A percentile compares a stretch with the other conserved stretches of the same genome.
Evolutionary conservation across 495 filamentous ascomycete species (phyloP).

Genomic region (Penicillium mononematosum): DNA sequence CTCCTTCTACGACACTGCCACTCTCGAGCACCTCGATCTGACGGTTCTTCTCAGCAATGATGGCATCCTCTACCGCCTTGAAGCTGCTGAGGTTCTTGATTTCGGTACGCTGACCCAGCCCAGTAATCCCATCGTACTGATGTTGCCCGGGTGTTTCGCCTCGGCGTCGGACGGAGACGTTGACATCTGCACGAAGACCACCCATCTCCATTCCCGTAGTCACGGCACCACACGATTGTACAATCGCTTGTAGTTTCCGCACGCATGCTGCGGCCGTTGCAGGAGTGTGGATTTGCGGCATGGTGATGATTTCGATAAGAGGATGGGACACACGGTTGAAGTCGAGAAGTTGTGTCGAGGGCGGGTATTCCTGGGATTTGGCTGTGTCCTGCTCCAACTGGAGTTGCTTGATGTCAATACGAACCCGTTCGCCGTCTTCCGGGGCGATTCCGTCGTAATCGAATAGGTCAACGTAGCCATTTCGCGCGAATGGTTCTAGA

Average conservation of each 20-base stretch:
- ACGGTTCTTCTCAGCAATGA: constrained; percentile 83
- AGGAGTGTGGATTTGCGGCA: constrained; percentile 79
- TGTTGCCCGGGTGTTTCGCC: constrained; percentile 41
- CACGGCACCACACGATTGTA: constrained; percentile 79
- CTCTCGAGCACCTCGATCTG: constrained; percentile 80
- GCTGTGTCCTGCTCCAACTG: constrained; percentile 98
- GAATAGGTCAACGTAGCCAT: constrained; percentile 69
- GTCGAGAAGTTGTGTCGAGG: constrained; percentile 74
- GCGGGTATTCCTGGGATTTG: constrained; percentile 79
- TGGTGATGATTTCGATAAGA: constrained; percentile 91
- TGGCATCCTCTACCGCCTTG: constrained; percentile 91
- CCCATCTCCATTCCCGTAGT: constrained; percentile 90
- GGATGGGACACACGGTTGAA: constrained; percentile 92
- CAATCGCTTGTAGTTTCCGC: constrained; percentile 79
- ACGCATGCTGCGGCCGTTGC: constrained; percentile 83
- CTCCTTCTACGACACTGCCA: constrained; percentile 75
- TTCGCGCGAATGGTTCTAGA: constrained; percentile 72
- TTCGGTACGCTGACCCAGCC: constrained; percentile 84
- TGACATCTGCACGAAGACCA: constrained; percentile 89
- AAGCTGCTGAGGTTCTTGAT: constrained; percentile 97
- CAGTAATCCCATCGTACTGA: constrained; percentile 54
- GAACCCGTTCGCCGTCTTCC: constrained; percentile 63
- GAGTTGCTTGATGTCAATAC: constrained; percentile 82
- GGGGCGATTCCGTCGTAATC: constrained; percentile 76
- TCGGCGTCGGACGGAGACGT: constrained; percentile 76